Conservation (phyloP, 495 filamentous ascomycete species). For the Sordaria brevicollis region DNA sequence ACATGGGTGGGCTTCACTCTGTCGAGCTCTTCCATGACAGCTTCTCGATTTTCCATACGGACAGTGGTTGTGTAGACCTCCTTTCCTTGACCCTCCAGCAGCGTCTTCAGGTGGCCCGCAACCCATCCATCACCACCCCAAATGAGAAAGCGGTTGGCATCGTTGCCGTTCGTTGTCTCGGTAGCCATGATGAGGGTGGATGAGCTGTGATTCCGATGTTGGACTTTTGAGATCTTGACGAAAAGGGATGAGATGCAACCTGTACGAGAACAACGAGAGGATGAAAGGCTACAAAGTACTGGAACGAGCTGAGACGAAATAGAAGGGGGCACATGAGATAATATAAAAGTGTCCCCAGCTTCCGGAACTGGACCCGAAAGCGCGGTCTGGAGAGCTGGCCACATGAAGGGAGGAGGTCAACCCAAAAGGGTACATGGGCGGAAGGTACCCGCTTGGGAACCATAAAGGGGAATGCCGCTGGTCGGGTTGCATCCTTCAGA, state of each 20-base stretch:
- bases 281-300: not conserved
- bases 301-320: not conserved
- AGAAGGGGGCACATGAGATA: not conserved
- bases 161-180: constrained; percentile 10
- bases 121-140: constrained; percentile 57
- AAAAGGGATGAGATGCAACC: not conserved
- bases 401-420: not conserved
- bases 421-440: not conserved
- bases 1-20: constrained; percentile 51
- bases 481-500: not conserved
- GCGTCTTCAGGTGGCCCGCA: constrained; percentile 51
- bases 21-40: constrained; percentile 44
- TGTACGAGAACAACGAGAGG: not conserved
- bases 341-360: not conserved
- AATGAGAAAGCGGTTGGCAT: constrained; percentile 40
- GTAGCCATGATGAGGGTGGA: constrained; percentile 14
- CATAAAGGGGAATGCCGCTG: not conserved
- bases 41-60: constrained; percentile 51
- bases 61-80: constrained; percentile 46
- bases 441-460: not conserved
- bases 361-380: not conserved
- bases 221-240: not conserved
- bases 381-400: not conserved
- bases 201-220: not conserved
- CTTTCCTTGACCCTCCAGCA: constrained; percentile 51